Percentiles rank a stretch among this genome's conserved stretches.
phyloP scores from a whole-genome alignment of 2,329 filamentous ascomycete genomes.

The Colletotrichum costaricense region DNA sequence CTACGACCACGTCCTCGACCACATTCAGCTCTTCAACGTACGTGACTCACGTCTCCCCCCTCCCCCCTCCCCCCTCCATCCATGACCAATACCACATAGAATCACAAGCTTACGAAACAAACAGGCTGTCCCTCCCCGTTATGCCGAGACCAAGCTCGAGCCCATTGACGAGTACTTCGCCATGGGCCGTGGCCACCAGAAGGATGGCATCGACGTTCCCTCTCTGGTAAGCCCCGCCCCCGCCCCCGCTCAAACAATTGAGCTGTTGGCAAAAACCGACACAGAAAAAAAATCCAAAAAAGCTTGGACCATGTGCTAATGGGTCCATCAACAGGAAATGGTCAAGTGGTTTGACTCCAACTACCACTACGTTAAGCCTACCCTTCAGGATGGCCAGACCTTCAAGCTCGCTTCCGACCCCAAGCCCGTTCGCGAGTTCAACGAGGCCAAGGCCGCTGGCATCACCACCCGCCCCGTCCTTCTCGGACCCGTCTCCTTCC shows the following conservation, averaged over 20 bases:
- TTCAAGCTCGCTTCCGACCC: constrained; percentile 90
- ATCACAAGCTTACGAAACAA: constrained; percentile 14
- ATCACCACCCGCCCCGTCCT: constrained; percentile 93
- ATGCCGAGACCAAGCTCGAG: constrained; percentile 89
- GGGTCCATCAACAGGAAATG: constrained; percentile 74
- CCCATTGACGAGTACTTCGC: constrained; percentile 97
- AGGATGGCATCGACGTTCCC: constrained; percentile 91
- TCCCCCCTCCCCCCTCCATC: neutral
- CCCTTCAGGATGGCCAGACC: constrained; percentile 94
- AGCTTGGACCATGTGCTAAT: constrained; percentile 20
- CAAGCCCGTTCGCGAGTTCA: constrained; percentile 95
- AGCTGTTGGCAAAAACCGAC: constrained; percentile 52
- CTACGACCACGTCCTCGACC: constrained; percentile 97
- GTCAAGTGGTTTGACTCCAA: constrained; percentile 99
- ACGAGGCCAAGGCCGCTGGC: constrained; percentile 97
- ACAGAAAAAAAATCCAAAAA: constrained; percentile 37
- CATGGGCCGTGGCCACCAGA: constrained; percentile 99
- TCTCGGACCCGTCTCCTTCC: constrained; percentile 96
- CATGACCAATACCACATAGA: neutral
- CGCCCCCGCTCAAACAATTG: constrained; percentile 19
- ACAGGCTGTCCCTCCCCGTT: constrained; percentile 92
- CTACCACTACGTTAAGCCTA: constrained; percentile 99
- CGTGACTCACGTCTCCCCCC: constrained; percentile 48
- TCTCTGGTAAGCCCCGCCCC: constrained; percentile 60
- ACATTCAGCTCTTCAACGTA: constrained; percentile 98